These are phyloP conservation scores for Volutella citrinella DNA, from an alignment of 2,329 filamentous ascomycete genomes.

Conservation along the genomic window DNA sequence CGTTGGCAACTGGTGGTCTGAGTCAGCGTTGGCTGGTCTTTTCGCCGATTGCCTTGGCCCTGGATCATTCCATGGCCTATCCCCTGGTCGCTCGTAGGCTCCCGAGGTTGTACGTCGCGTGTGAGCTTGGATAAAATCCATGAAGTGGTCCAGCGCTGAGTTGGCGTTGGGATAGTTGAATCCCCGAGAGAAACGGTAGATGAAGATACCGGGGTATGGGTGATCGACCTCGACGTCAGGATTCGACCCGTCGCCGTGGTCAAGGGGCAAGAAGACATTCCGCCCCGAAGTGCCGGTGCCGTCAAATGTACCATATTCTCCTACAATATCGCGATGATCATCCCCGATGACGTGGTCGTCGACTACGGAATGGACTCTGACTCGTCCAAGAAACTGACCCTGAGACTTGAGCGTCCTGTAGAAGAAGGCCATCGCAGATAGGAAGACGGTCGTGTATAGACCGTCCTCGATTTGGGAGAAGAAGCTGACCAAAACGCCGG, in stretches of 20 bases:
- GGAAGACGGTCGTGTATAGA: constrained; percentile 79
- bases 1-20: constrained; percentile 55
- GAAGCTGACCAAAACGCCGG: constrained; percentile 85
- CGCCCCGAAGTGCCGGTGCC: constrained; percentile 52
- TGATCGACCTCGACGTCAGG: constrained; percentile 74
- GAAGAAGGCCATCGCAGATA: constrained; percentile 75
- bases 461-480: constrained; percentile 89
- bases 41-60: constrained; percentile 57
- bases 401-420: constrained; percentile 80
- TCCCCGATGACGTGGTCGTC: constrained; percentile 70
- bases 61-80: constrained; percentile 94
- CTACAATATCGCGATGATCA: constrained; percentile 44
- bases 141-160: constrained; percentile 79
- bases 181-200: constrained; percentile 90
- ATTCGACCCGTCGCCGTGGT: constrained; percentile 88
- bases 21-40: constrained; percentile 24
- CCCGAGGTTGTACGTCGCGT: constrained; percentile 75
- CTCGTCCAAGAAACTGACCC: constrained; percentile 74
- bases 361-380: constrained; percentile 71
- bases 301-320: constrained; percentile 57
- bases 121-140: constrained; percentile 62
- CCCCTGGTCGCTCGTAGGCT: constrained; percentile 62
- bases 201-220: constrained; percentile 90
- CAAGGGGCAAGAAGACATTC: constrained; percentile 83
- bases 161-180: constrained; percentile 97